These are phyloP conservation scores for Aspergillus sp. DNA, from an alignment of 2,329 filamentous ascomycete genomes.

Conservation along the genomic window DNA sequence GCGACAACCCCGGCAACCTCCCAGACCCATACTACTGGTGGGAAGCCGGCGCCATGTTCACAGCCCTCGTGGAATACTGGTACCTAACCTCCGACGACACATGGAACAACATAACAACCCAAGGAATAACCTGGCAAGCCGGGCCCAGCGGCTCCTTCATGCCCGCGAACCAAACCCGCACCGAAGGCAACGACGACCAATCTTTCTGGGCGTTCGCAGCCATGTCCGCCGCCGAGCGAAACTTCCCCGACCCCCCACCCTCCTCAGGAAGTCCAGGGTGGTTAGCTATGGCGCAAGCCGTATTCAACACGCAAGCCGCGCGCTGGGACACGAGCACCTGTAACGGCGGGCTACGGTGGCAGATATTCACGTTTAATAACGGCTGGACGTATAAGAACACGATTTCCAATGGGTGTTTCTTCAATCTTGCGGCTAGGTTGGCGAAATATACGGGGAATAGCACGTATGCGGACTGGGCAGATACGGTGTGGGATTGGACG, in stretches of 20 bases:
- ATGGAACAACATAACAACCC: conserved; percentile 41
- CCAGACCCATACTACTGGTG: conserved; percentile 52
- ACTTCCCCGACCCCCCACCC: conserved; percentile 45
- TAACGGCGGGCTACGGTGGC: conserved; percentile 63
- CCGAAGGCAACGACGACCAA: conserved; percentile 59
- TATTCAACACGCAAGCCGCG: conserved; percentile 74
- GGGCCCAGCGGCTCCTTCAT: conserved; percentile 43
- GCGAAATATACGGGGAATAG: conserved; percentile 34
- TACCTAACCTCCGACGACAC: conserved; percentile 44
- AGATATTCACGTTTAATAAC: conserved; percentile 38
- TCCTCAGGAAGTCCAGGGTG: conserved; percentile 62
- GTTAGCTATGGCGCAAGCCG: conserved; percentile 75
- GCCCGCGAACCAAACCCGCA: conserved; percentile 44
- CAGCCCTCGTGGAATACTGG: conserved; percentile 46
- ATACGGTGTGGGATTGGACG: conserved; percentile 63
- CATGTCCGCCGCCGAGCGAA: conserved; percentile 57
- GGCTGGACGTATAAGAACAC: conserved; percentile 39
- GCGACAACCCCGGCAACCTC: conserved; percentile 54
- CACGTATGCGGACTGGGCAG: conserved; percentile 62
- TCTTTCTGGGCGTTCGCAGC: conserved; percentile 60
- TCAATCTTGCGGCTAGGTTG: conserved; percentile 33
- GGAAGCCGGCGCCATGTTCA: conserved; percentile 49
- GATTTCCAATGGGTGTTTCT: conserved; percentile 37
- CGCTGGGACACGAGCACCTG: conserved; percentile 71
- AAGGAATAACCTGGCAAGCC: conserved; percentile 42